A percentile compares a stretch with the other conserved stretches of the same genome.
phyloP scores from a whole-genome alignment of 768 basidiomycete species.

The Ephemerocybe angulata region DNA sequence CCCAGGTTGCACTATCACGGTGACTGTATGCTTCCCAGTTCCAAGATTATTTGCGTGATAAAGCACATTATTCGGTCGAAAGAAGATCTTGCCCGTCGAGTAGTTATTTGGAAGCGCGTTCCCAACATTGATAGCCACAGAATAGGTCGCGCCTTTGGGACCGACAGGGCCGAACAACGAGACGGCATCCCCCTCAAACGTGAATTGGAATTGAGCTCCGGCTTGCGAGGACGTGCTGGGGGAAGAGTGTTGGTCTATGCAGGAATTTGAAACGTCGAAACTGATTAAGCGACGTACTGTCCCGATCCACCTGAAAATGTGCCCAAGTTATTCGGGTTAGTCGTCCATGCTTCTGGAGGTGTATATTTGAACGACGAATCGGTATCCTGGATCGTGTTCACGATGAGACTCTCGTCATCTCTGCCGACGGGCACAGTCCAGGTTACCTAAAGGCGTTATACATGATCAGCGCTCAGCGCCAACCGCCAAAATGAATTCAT shows the following conservation, averaged over 20 bases:
- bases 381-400: slow-evolving; percentile 30
- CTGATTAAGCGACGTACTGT: slow-evolving; percentile 30
- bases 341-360: slow-evolving; percentile 30
- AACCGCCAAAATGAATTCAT: too few species aligned
- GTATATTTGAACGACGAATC: slow-evolving; percentile 36
- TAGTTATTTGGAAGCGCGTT: slow-evolving; percentile 13
- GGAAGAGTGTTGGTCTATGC: not conserved
- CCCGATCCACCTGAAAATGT: slow-evolving; percentile 43
- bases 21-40: slow-evolving; percentile 24
- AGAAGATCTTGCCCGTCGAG: slow-evolving; percentile 18
- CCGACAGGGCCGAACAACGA: slow-evolving; percentile 39
- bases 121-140: slow-evolving; percentile 26
- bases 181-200: slow-evolving; percentile 31
- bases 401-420: slow-evolving; percentile 21
- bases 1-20: slow-evolving; percentile 10
- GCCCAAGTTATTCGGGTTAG: slow-evolving; percentile 30
- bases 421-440: slow-evolving; percentile 29
- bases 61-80: slow-evolving; percentile 25
- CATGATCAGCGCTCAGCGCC: not conserved
- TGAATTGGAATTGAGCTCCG: slow-evolving; percentile 20
- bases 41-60: slow-evolving; percentile 27
- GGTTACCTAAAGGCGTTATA: slow-evolving; percentile 24
- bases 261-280: not conserved
- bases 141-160: slow-evolving; percentile 27
- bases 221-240: slow-evolving; percentile 14